Evolutionary conservation across 2,329 filamentous ascomycete species (phyloP).

Genomic region (Trichoderma koningiopsis): DNA sequence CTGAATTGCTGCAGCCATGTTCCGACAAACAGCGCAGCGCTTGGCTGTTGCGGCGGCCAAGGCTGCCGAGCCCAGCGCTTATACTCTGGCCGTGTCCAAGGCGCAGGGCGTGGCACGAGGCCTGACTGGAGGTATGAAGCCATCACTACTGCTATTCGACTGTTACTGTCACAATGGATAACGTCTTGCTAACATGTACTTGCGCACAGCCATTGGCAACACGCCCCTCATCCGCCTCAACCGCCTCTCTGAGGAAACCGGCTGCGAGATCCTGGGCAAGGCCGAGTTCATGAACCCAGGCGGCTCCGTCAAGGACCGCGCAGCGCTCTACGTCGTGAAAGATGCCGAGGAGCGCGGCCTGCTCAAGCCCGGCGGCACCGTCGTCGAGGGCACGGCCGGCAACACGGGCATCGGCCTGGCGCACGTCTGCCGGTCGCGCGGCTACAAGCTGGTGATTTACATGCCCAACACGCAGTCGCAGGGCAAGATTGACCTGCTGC

Average conservation of each 20-base stretch:
- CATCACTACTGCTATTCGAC: background rate
- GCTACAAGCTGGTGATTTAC: constrained; percentile 97
- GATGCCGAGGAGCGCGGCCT: constrained; percentile 89
- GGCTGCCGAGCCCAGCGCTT: constrained; percentile 52
- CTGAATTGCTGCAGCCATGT: constrained; percentile 52
- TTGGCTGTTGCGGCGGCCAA: constrained; percentile 61
- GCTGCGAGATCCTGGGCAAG: constrained; percentile 93
- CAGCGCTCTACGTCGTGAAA: constrained; percentile 89
- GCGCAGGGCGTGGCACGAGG: constrained; percentile 79
- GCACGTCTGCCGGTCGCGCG: constrained; percentile 89
- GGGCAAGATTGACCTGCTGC: constrained; percentile 92
- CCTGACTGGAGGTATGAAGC: constrained; percentile 74
- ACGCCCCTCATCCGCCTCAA: constrained; percentile 92
- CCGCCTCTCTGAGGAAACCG: constrained; percentile 83
- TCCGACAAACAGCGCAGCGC: constrained; percentile 67
- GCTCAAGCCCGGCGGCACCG: constrained; percentile 82
- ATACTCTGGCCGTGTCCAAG: constrained; percentile 72
- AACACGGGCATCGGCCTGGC: constrained; percentile 98
- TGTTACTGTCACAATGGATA: background rate
- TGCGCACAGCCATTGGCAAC: constrained; percentile 81
- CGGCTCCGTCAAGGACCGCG: constrained; percentile 93
- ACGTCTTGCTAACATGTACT: background rate
- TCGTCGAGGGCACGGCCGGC: constrained; percentile 94
- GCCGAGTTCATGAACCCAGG: constrained; percentile 99
- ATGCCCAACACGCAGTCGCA: constrained; percentile 99